Evolutionary conservation across 306 rosid genomes (phyloP), one percentile per base, ranked within the genome.

Genomic region (Cucurbita ficifolia): DNA sequence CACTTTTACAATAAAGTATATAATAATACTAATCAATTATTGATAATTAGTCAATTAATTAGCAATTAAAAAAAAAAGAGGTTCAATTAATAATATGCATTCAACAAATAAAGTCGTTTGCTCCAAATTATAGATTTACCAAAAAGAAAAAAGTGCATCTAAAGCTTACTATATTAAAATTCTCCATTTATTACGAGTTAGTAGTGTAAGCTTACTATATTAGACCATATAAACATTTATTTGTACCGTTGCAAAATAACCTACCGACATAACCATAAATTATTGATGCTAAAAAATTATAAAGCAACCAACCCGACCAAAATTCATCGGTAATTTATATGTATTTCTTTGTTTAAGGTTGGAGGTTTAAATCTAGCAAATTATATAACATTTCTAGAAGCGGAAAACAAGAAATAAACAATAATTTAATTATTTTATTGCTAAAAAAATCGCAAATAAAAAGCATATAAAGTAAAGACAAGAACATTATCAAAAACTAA

Each of bases 1-100:
- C 6, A 11, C n/a, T n/a, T 65, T 65, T 19, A 42, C 52, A 40
- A 19, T 40, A 65, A 65, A 42, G 72, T 40, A 18, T 65, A 8
- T 13, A 45, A 48, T 46, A 68, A 68, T 68, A 46, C 56, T 68
- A 14, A 68, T 48, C 73, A 68, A 68, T 68, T 45, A 68, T 68
- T 68, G 56, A 48, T 68, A 21, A 68, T 46, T 46, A 45, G n/a
- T 68, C 73, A 13, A 68, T 46, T 48, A 46, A 68, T 46, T 21
- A 46, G 68, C 7, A 68, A 68, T 1, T 11, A 14, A 45, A 22
- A 19, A 67, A 46, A 14, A 45, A 22, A 19, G 45, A 46, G 73
- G 14, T 48, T 21, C 42, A 68, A 68, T 22, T 51, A 63, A 63
- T 63, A n/a, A 63, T 39, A 39, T 8, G 7, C 49, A 18, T 60